These are phyloP conservation scores for Chlorella ohadii DNA, from an alignment of 139 green algal genomes.

Conservation along the genomic window DNA sequence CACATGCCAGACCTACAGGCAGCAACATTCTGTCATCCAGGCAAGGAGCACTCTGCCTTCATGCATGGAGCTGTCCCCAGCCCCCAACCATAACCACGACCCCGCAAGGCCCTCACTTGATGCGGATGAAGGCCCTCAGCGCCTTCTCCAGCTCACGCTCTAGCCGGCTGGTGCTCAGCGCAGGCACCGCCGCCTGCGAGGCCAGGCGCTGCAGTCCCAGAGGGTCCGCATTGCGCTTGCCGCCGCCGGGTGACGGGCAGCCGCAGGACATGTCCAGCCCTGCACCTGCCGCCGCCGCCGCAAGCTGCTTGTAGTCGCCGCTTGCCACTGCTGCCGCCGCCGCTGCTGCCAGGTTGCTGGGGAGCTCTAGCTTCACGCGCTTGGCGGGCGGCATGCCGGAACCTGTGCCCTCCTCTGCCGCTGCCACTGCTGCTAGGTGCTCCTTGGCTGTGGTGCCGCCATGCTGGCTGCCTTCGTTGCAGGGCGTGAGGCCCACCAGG, in stretches of 20 bases:
- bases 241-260: too few species aligned
- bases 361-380: background rate
- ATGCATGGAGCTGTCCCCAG: too few species aligned
- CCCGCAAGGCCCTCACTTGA: conserved; percentile 56
- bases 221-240: too few species aligned
- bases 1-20: too few species aligned
- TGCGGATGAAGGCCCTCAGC: conserved; percentile 86
- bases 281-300: background rate
- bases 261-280: background rate
- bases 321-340: background rate
- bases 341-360: background rate
- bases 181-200: background rate
- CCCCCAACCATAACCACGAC: too few species aligned
- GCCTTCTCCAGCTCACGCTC: conserved; percentile 80
- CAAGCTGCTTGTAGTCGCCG: background rate
- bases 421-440: background rate
- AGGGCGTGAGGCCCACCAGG: background rate
- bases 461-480: conserved; percentile 14
- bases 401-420: background rate
- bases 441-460: background rate
- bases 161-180: conserved; percentile 9
- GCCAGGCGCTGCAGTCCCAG: too few species aligned
- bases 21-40: too few species aligned
- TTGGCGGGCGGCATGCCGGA: background rate
- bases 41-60: too few species aligned